These are phyloP conservation scores for Rhypophila decipiens DNA, from an alignment of 495 filamentous ascomycete genomes.

Conservation along the genomic window DNA sequence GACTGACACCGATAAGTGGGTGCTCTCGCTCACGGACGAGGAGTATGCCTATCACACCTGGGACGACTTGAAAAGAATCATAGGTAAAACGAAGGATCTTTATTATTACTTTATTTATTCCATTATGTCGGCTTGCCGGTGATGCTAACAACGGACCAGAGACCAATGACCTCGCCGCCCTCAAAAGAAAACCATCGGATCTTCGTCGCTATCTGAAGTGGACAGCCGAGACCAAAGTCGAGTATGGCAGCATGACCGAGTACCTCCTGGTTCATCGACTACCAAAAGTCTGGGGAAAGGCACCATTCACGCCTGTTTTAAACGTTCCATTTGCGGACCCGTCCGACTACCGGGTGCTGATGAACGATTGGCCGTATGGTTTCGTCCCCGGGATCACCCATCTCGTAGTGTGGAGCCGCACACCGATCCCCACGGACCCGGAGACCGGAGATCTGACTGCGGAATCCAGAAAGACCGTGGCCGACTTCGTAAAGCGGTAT, in stretches of 20 bases:
- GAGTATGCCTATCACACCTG: conserved; percentile 63
- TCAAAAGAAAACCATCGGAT: conserved; percentile 79
- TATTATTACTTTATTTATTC: too few species aligned
- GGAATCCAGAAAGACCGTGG: conserved; percentile 54
- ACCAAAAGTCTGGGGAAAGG: conserved; percentile 53
- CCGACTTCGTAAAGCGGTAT: conserved; percentile 57
- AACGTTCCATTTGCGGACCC: conserved; percentile 60
- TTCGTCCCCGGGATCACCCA: conserved; percentile 64
- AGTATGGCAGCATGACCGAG: conserved; percentile 72
- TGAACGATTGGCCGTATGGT: conserved; percentile 93
- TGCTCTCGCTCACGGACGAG: conserved; percentile 63
- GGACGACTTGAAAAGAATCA: conserved; percentile 60
- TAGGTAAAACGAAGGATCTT: too few species aligned
- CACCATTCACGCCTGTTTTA: conserved; percentile 46
- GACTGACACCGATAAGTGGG: conserved; percentile 57
- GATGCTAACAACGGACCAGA: conserved; percentile 32
- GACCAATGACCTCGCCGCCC: conserved; percentile 62
- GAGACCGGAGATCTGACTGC: conserved; percentile 67
- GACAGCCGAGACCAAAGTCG: conserved; percentile 58
- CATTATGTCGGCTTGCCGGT: too few species aligned
- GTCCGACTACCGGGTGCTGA: conserved; percentile 67
- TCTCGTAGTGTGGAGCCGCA: conserved; percentile 61
- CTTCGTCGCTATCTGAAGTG: conserved; percentile 78
- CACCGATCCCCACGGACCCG: conserved; percentile 47
- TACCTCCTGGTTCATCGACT: conserved; percentile 70